A percentile compares a stretch with the other conserved stretches of the same genome.
These are phyloP conservation scores for Exidia glandulosa DNA, from an alignment of 768 basidiomycete species.

Conservation along the genomic window DNA sequence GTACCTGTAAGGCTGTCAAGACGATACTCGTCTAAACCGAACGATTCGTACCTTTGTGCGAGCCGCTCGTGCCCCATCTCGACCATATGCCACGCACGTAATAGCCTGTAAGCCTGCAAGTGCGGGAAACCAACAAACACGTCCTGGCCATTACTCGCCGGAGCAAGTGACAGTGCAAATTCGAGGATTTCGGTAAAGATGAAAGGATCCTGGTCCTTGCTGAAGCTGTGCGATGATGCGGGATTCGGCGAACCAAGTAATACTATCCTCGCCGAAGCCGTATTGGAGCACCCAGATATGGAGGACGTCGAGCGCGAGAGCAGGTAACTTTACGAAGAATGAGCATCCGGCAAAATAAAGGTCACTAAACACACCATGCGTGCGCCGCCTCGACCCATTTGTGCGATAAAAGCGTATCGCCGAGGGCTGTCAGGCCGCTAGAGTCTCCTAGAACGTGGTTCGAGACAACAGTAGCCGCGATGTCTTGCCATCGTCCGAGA, in stretches of 20 bases:
- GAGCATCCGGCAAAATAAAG: background rate
- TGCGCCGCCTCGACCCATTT: conserved; percentile 81
- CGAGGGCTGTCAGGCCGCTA: conserved; percentile 69
- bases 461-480: conserved; percentile 70
- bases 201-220: conserved; percentile 60
- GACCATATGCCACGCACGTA: conserved; percentile 63
- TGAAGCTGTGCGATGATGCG: conserved; percentile 35
- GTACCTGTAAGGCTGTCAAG: conserved; percentile 47
- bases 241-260: conserved; percentile 65
- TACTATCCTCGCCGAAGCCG: conserved; percentile 53
- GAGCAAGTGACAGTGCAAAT: conserved; percentile 73
- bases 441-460: conserved; percentile 63
- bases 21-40: background rate
- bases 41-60: conserved; percentile 55
- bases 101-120: conserved; percentile 77
- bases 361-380: conserved; percentile 54
- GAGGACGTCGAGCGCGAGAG: conserved; percentile 74
- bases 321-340: conserved; percentile 48
- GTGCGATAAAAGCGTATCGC: conserved; percentile 65
- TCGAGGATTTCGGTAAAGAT: conserved; percentile 87
- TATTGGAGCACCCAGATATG: conserved; percentile 52
- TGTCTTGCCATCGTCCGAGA: conserved; percentile 75
- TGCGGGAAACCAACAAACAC: conserved; percentile 71
- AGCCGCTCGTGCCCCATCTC: conserved; percentile 70
- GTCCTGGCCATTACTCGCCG: conserved; percentile 75